Evolutionary conservation across 805 yeast species (phyloP).

Genomic region (Isabelozyma heimii): DNA sequence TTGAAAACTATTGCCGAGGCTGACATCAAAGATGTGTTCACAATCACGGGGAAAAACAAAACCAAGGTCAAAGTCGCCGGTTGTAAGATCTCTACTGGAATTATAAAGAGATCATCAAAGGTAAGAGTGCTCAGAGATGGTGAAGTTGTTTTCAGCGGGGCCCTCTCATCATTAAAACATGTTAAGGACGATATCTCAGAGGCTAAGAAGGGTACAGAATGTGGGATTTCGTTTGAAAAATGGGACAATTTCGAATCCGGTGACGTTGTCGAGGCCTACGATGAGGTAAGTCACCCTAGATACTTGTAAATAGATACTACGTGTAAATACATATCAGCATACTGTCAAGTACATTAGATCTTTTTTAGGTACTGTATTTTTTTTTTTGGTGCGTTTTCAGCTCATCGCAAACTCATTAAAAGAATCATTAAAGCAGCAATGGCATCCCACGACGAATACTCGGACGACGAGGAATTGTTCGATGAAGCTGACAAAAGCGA

Average conservation of each 20-base stretch:
- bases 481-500: constrained; percentile 28
- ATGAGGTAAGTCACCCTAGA: constrained; percentile 49
- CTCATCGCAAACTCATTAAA: neutral
- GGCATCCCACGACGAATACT: constrained; percentile 46
- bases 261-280: constrained; percentile 71
- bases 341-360: too few species aligned
- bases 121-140: constrained; percentile 57
- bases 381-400: neutral
- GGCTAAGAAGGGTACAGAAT: constrained; percentile 82
- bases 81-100: constrained; percentile 73
- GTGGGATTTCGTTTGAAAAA: constrained; percentile 73
- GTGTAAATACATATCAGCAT: neutral
- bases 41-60: constrained; percentile 57
- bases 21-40: constrained; percentile 68
- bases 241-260: constrained; percentile 74
- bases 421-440: constrained; percentile 9
- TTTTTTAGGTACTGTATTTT: neutral
- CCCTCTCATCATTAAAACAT: constrained; percentile 70
- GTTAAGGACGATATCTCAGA: constrained; percentile 76
- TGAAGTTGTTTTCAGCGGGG: constrained; percentile 52
- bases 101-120: constrained; percentile 54
- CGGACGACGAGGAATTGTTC: constrained; percentile 46
- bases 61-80: constrained; percentile 74
- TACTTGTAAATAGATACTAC: constrained; percentile 23
- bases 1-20: constrained; percentile 65